Base-by-base conservation (phyloP, 139 green algal species). In the Auxenochlorella protothecoides region DNA sequence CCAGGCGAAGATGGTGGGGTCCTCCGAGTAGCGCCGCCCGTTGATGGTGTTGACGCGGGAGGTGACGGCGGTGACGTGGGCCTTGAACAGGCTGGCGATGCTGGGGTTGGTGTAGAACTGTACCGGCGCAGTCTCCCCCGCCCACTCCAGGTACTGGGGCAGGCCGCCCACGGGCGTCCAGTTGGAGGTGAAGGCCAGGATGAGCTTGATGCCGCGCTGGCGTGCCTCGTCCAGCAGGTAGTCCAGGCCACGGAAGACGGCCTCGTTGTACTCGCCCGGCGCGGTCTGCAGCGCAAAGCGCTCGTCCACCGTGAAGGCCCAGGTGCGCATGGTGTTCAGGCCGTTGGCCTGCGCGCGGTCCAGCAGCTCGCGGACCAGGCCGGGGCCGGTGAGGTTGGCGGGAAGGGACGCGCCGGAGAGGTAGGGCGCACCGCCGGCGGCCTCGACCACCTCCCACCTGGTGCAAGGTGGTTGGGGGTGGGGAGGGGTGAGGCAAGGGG, bases 361-460 rank as follows among this genome's bases (percentile, higher is more conserved):
- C 63, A 88, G 73, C 56, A 84, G 53, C 5, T 68, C 51, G 6
- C 81, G 72, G 13, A 85, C 68, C 54, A 87, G 63, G 66, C 69
- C 56, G 6, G 78, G 78, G 13, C 78, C 78, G 12, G 78, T 83
- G 51, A 76, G 73, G 63, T 71, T 74, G 5, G 69, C 51, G 3
- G 85, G 83, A 8, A 89, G 72, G 3, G 71, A 76, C 16, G 83
- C 78, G 15, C 74, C 85, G 5, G 61, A 61, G 6, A 87, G 76
- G 6, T 75, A 60, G 12, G 85, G 85, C 6, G 80, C 83, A 9
- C 85, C 85, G 13, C 83, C 83, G 3, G 74, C 82, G 14, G 80
- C 79, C 66, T 89, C 84, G 52, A 88, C 68, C 44, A 85, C 65
- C 77, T 90, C 84, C 85, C 84, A 86, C 65, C n/a, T 55, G 27